Percentiles rank a stretch among this genome's conserved stretches.
These are phyloP conservation scores for Oryza coarctata DNA, from an alignment of 176 grass and related monocot species.

Conservation along the genomic window DNA sequence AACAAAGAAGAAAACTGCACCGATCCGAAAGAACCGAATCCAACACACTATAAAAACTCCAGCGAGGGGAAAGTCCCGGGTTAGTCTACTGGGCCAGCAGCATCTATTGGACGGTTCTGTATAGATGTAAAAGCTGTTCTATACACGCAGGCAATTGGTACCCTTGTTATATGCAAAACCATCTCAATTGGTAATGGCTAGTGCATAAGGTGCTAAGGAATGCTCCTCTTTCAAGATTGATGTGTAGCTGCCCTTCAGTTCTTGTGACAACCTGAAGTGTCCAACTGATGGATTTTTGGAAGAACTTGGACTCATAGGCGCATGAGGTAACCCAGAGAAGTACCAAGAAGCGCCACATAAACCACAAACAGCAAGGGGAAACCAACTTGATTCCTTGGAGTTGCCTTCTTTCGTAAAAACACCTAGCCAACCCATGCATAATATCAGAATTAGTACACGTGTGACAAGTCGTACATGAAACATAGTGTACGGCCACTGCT, in stretches of 20 bases:
- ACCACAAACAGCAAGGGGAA: constrained; percentile 87
- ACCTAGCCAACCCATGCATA: constrained; percentile 37
- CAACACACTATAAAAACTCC: constrained; percentile 10
- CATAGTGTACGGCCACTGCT: not conserved
- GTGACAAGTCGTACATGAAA: not conserved
- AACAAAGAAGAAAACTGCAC: not conserved
- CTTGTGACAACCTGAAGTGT: constrained; percentile 7
- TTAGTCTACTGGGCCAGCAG: constrained; percentile 30
- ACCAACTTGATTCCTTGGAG: constrained; percentile 51
- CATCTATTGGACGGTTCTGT: constrained; percentile 48
- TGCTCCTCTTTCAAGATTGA: constrained; percentile 1
- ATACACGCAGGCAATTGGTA: constrained; percentile 34
- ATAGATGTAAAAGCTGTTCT: constrained; percentile 45
- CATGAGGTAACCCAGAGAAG: constrained; percentile 67
- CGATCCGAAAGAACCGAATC: not conserved
- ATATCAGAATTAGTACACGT: constrained; percentile 28
- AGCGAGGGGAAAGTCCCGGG: not conserved
- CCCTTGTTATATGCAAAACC: constrained; percentile 44
- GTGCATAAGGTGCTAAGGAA: not conserved
- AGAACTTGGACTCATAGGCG: constrained; percentile 43
- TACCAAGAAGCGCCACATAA: constrained; percentile 73
- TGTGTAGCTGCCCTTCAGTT: constrained; percentile 5
- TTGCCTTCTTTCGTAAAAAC: constrained; percentile 57
- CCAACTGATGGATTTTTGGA: constrained; percentile 1
- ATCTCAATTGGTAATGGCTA: constrained; percentile 34